Evolutionary conservation across 805 yeast species (phyloP).

Genomic region (Yarrowia sp.): DNA sequence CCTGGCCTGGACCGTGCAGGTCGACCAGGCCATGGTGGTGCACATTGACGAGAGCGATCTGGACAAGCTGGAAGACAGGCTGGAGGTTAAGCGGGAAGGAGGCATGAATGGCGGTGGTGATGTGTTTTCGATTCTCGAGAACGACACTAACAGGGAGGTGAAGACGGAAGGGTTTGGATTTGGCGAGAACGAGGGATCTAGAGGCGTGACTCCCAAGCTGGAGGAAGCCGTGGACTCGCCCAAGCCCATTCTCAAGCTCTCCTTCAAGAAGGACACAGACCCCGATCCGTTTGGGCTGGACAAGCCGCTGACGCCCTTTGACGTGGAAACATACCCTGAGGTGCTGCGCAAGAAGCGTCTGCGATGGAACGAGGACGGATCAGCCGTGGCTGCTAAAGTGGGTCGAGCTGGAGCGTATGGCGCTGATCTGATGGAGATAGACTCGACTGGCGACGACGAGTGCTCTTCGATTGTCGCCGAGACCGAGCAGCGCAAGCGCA

Average conservation of each 20-base stretch:
- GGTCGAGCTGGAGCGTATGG: conserved; percentile 25
- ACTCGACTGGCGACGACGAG: not conserved
- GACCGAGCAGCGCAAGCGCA: conserved; percentile 8
- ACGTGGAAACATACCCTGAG: conserved; percentile 1
- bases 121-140: not conserved
- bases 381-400: not conserved
- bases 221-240: conserved; percentile 17
- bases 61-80: conserved; percentile 25
- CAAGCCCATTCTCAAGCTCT: conserved; percentile 20
- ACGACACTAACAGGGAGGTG: conserved; percentile 14
- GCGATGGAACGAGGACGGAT: conserved; percentile 20
- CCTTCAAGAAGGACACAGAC: conserved; percentile 16
- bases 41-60: conserved; percentile 28
- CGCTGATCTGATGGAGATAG: conserved; percentile 7
- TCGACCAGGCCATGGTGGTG: conserved; percentile 28
- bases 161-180: conserved; percentile 1
- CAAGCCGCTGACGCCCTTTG: conserved; percentile 11
- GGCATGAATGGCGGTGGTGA: not conserved
- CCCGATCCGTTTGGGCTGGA: conserved; percentile 21
- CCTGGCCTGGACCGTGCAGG: conserved; percentile 42
- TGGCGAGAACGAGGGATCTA: not conserved
- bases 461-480: not conserved
- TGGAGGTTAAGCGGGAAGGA: conserved; percentile 1
- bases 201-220: not conserved
- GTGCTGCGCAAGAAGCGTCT: not conserved